Conservation (phyloP, 2,329 filamentous ascomycete species). For the Microascus cirrosus region DNA sequence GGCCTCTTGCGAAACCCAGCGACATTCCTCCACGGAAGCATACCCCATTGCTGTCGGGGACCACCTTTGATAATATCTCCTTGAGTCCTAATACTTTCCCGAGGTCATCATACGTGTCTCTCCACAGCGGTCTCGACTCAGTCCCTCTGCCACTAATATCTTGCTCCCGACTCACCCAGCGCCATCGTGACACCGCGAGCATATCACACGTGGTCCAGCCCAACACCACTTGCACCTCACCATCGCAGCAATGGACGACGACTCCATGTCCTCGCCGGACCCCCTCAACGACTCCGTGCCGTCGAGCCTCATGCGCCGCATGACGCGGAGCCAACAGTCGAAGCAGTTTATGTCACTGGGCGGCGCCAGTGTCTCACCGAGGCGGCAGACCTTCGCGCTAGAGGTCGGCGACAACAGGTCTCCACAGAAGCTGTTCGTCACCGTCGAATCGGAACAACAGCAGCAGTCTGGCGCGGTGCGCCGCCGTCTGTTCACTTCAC, state of each 20-base stretch:
- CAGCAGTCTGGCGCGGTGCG: slow-evolving; percentile 17
- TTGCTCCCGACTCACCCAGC: background rate
- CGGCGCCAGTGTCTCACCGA: slow-evolving; percentile 26
- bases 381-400: slow-evolving; percentile 46
- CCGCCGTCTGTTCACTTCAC: slow-evolving; percentile 29
- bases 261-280: slow-evolving; percentile 38
- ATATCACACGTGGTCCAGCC: background rate
- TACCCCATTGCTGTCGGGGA: background rate
- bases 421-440: slow-evolving; percentile 42
- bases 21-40: background rate
- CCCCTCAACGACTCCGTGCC: slow-evolving; percentile 30
- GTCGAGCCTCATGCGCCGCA: slow-evolving; percentile 25
- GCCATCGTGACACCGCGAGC: background rate
- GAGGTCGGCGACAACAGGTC: slow-evolving; percentile 38
- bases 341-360: slow-evolving; percentile 23
- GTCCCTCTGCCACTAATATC: background rate
- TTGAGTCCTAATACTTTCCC: background rate
- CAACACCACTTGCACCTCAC: background rate
- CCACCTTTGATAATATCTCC: background rate
- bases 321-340: slow-evolving; percentile 31
- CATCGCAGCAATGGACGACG: slow-evolving; percentile 21
- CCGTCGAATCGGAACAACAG: slow-evolving; percentile 38
- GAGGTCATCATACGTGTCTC: background rate
- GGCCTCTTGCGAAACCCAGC: background rate
- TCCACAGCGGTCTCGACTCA: background rate